A percentile compares a stretch with the other conserved stretches of the same genome.
phyloP scores from a whole-genome alignment of 2,329 filamentous ascomycete genomes.

The Claviceps pusilla region DNA sequence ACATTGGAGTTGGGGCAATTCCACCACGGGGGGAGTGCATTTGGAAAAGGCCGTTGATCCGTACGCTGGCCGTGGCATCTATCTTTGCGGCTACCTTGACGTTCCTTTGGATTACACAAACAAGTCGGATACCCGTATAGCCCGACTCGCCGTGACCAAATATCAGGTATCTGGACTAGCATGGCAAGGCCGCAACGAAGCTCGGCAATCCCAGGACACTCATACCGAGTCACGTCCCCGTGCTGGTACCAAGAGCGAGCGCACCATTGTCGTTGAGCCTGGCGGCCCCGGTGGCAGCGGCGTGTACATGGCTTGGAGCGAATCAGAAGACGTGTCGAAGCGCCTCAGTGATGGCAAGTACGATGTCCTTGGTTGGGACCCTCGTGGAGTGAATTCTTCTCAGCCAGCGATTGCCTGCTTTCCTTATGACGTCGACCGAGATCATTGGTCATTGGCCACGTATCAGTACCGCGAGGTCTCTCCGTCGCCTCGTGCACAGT shows the following conservation, averaged over 20 bases:
- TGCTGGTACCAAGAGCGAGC: conserved; percentile 24
- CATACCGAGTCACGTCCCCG: conserved; percentile 2
- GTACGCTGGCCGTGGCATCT: conserved; percentile 27
- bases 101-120: conserved; percentile 34
- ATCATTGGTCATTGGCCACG: conserved; percentile 28
- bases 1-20: conserved; percentile 31
- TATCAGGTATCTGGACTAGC: conserved; percentile 32
- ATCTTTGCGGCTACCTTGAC: conserved; percentile 32
- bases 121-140: conserved; percentile 26
- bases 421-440: conserved; percentile 28
- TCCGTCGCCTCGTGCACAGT: conserved; percentile 20
- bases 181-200: conserved; percentile 7
- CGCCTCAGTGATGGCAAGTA: conserved; percentile 27
- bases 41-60: conserved; percentile 11
- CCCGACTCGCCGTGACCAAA: conserved; percentile 33
- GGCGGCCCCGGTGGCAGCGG: conserved; percentile 36
- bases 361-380: conserved; percentile 39
- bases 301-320: conserved; percentile 25
- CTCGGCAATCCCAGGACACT: background rate
- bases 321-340: conserved; percentile 21
- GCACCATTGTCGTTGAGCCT: conserved; percentile 35
- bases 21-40: background rate
- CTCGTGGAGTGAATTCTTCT: conserved; percentile 35
- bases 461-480: conserved; percentile 24
- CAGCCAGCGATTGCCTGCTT: conserved; percentile 31